Evolutionary conservation across 169 alveolate genomes (phyloP), one percentile per base, ranked within the genome.

Genomic region (Cardiosporidium cionae): DNA sequence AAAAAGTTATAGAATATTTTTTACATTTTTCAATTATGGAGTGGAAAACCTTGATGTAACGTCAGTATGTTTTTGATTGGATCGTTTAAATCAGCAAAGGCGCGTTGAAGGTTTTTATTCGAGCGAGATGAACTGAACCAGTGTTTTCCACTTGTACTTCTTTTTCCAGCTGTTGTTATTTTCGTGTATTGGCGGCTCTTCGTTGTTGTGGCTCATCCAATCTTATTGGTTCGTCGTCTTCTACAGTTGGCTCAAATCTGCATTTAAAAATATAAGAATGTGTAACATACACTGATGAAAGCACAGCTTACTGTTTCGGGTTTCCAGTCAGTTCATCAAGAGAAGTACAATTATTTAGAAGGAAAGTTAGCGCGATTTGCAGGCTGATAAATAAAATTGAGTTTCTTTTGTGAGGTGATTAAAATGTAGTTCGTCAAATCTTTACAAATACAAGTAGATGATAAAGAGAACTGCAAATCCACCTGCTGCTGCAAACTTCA

Each of bases 281-380:
- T 25, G 33, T 25, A 3, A 66, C 7, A 66, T 3, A 32, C 4
- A 3, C 58, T 22, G 3, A 4, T 31, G 28, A 64, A 6, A 2
- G 6, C 32, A 29, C 3, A 27, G 2, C 79, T 36, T 63, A 72
- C 79, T 72, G 79, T 25, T 72, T 68, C 34, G 79, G 72, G 4
- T 67, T 68, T 3, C 68, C 71, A 32, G 29, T 54, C 67, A 72
- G 7, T 36, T 72, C 79, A 68, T 72, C 79, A 25, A 65, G 33
- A 25, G 68, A 63, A 53, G 25, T 35, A 36, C 79, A 72, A 25
- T 72, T 72, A 58, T 72, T 72, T 68, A 72, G 32, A 23, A 72
- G 33, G 52, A 72, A 72, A 6, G 74, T 72, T 33, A 27, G n/a
- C 33, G 62, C 52, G 22, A 72, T 72, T 72, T 72, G 65, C 54